These are phyloP conservation scores for Babjeviella inositovora DNA, from an alignment of 805 yeast species.

Conservation along the genomic window DNA sequence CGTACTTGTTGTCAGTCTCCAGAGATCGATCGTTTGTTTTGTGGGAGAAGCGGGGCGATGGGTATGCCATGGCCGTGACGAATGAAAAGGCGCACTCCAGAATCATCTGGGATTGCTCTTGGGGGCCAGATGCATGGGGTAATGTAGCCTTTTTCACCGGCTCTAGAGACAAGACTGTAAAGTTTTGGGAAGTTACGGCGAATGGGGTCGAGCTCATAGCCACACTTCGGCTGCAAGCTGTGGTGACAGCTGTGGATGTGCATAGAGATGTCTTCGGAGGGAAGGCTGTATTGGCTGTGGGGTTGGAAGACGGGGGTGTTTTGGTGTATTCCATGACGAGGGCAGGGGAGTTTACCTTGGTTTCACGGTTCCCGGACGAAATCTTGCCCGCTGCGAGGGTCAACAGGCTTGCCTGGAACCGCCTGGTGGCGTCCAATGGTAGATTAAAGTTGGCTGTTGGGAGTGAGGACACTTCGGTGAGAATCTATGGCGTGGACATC, in stretches of 20 bases:
- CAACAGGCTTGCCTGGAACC: conserved; percentile 44
- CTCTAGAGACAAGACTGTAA: conserved; percentile 71
- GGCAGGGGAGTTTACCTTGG: conserved; percentile 9
- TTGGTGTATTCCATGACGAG: conserved; percentile 19
- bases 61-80: conserved; percentile 20
- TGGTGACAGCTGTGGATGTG: conserved; percentile 58
- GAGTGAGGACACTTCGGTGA: conserved; percentile 48
- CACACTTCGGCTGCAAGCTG: conserved; percentile 26
- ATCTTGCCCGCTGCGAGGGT: conserved; percentile 49
- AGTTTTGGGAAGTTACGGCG: conserved; percentile 43
- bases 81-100: conserved; percentile 74
- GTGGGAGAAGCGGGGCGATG: conserved; percentile 34
- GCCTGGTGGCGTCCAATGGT: conserved; percentile 3
- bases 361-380: conserved; percentile 14
- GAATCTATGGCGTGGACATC: conserved; percentile 16
- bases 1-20: conserved; percentile 57
- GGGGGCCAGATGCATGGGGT: conserved; percentile 45
- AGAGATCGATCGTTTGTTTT: conserved; percentile 79
- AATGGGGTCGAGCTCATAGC: conserved; percentile 14
- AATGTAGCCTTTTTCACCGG: conserved; percentile 53
- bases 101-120: conserved; percentile 90
- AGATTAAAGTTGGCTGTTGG: conserved; percentile 33
- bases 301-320: conserved; percentile 56
- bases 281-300: conserved; percentile 33
- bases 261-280: conserved; percentile 12